Conservation (phyloP, 2,329 filamentous ascomycete species). For the Scytalidium lignicola region DNA sequence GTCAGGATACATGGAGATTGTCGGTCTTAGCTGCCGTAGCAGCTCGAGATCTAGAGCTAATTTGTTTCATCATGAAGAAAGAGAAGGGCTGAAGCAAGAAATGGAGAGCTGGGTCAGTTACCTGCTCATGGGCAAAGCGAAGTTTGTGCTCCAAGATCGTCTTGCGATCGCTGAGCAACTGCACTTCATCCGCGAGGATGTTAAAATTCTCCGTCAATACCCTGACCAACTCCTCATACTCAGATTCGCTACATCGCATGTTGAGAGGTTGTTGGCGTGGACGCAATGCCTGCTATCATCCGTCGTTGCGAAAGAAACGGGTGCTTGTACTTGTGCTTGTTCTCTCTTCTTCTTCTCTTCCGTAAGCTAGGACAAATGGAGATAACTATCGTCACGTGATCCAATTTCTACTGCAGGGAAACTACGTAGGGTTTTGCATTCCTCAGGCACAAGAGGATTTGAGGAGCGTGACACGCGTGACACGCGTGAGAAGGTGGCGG, state of each 20-base stretch:
- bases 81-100: constrained; percentile 1
- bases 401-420: too few species aligned
- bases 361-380: too few species aligned
- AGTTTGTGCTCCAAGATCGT: constrained; percentile 63
- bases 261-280: constrained; percentile 3
- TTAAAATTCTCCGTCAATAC: constrained; percentile 61
- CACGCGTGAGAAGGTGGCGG: too few species aligned
- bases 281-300: background rate
- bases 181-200: constrained; percentile 59
- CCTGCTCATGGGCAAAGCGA: constrained; percentile 61
- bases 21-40: constrained; percentile 58
- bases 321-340: too few species aligned
- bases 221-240: constrained; percentile 40
- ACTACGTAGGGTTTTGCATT: too few species aligned
- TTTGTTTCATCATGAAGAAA: constrained; percentile 40
- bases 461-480: too few species aligned
- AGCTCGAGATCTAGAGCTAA: constrained; percentile 85
- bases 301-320: too few species aligned
- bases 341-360: too few species aligned
- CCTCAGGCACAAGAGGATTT: too few species aligned
- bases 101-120: constrained; percentile 29
- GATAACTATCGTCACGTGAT: too few species aligned
- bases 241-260: constrained; percentile 24
- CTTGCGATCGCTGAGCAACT: constrained; percentile 57
- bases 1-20: constrained; percentile 49